phyloP scores from a whole-genome alignment of 306 rosid genomes.

The Bauhinia variegata region DNA sequence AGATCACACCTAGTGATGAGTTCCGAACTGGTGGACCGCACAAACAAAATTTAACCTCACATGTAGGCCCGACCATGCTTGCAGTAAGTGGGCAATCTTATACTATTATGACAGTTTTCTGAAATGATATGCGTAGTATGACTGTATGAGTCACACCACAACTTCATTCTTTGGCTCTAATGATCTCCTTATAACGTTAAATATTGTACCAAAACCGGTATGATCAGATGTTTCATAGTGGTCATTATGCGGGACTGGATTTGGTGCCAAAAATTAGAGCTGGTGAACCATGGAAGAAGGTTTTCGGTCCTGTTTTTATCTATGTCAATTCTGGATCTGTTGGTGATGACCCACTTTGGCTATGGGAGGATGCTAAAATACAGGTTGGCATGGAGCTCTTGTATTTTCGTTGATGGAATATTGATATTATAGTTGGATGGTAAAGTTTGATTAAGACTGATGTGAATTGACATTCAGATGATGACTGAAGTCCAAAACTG shows the following conservation, averaged over 20 bases:
- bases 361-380: conserved; percentile 86
- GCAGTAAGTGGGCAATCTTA: conserved; percentile 61
- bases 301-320: conserved; percentile 77
- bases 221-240: conserved; percentile 80
- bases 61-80: conserved; percentile 82
- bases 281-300: conserved; percentile 90
- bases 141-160: neutral
- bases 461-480: conserved; percentile 61
- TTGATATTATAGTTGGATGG: conserved; percentile 33
- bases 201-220: conserved; percentile 19
- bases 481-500: conserved; percentile 67
- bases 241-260: conserved; percentile 85
- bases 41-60: conserved; percentile 81
- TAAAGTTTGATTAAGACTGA: conserved; percentile 35
- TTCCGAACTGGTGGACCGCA: conserved; percentile 85
- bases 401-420: conserved; percentile 37
- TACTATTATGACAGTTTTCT: conserved; percentile 29
- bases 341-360: conserved; percentile 48
- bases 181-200: conserved; percentile 29
- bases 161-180: conserved; percentile 18
- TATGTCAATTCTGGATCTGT: conserved; percentile 61
- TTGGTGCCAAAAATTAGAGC: conserved; percentile 55
- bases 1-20: conserved; percentile 77
- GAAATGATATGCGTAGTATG: conserved; percentile 13
- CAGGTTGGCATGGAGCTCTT: conserved; percentile 56